phyloP scores from a whole-genome alignment of 768 basidiomycete genomes.

The Lactarius sp. region DNA sequence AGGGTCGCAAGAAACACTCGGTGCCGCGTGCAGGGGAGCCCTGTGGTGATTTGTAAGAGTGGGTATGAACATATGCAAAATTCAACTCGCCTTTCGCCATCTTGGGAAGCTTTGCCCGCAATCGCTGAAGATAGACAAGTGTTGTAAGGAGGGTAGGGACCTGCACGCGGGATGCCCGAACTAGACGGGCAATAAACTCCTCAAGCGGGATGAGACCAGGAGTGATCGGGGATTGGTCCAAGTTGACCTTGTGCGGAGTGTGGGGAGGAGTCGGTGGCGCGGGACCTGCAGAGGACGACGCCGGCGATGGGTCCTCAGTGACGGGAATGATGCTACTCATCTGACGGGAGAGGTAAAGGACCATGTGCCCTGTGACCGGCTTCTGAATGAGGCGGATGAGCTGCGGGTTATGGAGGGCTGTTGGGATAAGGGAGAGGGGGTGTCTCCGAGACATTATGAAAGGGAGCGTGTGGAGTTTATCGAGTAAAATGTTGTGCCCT shows the following conservation, averaged over 20 bases:
- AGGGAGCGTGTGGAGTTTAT: constrained; percentile 34
- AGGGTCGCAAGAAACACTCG: constrained; percentile 94
- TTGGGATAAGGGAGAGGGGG: constrained; percentile 79
- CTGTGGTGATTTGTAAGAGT: constrained; percentile 28
- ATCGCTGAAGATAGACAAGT: constrained; percentile 85
- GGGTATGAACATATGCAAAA: constrained; percentile 17
- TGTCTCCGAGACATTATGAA: constrained; percentile 46
- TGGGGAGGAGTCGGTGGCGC: constrained; percentile 62
- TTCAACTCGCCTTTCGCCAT: constrained; percentile 70
- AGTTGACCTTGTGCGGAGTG: constrained; percentile 48
- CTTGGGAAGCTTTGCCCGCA: constrained; percentile 71
- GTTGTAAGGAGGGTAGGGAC: constrained; percentile 88
- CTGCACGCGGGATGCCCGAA: constrained; percentile 80
- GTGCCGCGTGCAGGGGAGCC: constrained; percentile 89
- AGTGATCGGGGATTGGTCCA: constrained; percentile 32
- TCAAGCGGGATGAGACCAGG: constrained; percentile 60
- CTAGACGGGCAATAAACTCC: constrained; percentile 78
- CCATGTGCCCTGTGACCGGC: constrained; percentile 80
- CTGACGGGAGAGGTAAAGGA: constrained; percentile 77
- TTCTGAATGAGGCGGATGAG: constrained; percentile 74
- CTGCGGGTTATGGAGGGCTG: constrained; percentile 70
- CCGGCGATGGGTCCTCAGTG: constrained; percentile 41
- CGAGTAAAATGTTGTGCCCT: constrained; percentile 33
- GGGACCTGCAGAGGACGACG: constrained; percentile 32
- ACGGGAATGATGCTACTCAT: constrained; percentile 71